These are phyloP conservation scores for Metarhizium anisopliae DNA, from an alignment of 2,329 filamentous ascomycete genomes.

Conservation along the genomic window DNA sequence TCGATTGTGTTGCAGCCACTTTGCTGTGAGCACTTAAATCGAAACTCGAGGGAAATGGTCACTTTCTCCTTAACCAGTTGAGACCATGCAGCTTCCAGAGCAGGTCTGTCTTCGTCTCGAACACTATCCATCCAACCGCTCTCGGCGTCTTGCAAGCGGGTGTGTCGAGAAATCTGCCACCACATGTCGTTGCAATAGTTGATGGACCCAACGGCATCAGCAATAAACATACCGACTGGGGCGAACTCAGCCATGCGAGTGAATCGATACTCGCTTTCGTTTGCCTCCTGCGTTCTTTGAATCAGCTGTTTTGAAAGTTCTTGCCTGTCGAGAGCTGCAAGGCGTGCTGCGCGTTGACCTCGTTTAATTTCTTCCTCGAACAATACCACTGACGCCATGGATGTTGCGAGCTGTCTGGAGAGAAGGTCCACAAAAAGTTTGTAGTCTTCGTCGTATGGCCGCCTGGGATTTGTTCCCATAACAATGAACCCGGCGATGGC, in stretches of 20 bases:
- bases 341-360: slow-evolving; percentile 61
- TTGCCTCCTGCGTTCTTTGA: slow-evolving; percentile 51
- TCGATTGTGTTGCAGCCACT: slow-evolving; percentile 52
- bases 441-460: slow-evolving; percentile 75
- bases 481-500: slow-evolving; percentile 69
- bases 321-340: slow-evolving; percentile 68
- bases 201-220: slow-evolving; percentile 60
- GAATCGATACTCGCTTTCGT: slow-evolving; percentile 67
- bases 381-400: slow-evolving; percentile 70
- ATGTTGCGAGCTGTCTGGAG: slow-evolving; percentile 67
- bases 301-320: slow-evolving; percentile 69
- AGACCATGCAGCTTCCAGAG: slow-evolving; percentile 53
- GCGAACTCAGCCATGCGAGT: slow-evolving; percentile 79
- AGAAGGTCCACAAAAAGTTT: slow-evolving; percentile 67
- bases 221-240: slow-evolving; percentile 78
- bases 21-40: slow-evolving; percentile 62
- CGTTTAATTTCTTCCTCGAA: slow-evolving; percentile 77
- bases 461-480: slow-evolving; percentile 67
- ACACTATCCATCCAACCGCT: slow-evolving; percentile 67
- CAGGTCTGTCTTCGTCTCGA: slow-evolving; percentile 52
- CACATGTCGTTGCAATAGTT: slow-evolving; percentile 77
- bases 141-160: slow-evolving; percentile 46
- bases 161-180: slow-evolving; percentile 61
- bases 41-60: slow-evolving; percentile 62
- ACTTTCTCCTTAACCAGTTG: slow-evolving; percentile 51